A percentile compares a stretch with the other conserved stretches of the same genome.
These are phyloP conservation scores for Elsinoe batatas DNA, from an alignment of 2,329 filamentous ascomycete species.

Conservation along the genomic window DNA sequence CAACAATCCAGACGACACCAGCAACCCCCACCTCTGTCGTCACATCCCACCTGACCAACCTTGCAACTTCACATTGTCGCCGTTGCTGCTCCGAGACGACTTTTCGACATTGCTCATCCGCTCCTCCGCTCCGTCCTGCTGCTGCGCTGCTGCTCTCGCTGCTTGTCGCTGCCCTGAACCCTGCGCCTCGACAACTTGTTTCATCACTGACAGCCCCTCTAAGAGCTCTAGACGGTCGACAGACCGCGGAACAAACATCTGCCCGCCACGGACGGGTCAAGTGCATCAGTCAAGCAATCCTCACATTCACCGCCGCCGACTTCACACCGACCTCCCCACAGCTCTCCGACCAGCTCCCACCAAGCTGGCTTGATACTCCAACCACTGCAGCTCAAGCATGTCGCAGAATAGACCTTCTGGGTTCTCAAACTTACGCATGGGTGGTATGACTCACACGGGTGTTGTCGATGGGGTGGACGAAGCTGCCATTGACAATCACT, in stretches of 20 bases:
- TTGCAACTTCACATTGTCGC: slow-evolving; percentile 1
- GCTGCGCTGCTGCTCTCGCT: neutral
- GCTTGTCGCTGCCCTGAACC: neutral
- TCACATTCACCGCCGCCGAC: slow-evolving; percentile 1
- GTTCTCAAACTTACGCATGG: slow-evolving; percentile 86
- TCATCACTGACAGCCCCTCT: slow-evolving; percentile 9
- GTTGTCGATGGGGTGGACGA: neutral
- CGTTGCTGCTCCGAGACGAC: neutral
- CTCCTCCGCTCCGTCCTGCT: neutral
- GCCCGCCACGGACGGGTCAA: slow-evolving; percentile 1
- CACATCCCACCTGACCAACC: slow-evolving; percentile 2
- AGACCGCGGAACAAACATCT: neutral
- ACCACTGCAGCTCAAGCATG: slow-evolving; percentile 45
- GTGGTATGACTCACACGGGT: slow-evolving; percentile 50
- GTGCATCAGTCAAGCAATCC: neutral
- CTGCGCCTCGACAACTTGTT: slow-evolving; percentile 1
- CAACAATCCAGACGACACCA: slow-evolving; percentile 6
- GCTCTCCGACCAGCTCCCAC: neutral
- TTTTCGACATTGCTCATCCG: neutral
- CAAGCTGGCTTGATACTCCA: slow-evolving; percentile 12
- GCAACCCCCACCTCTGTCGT: slow-evolving; percentile 5
- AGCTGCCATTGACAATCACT: slow-evolving; percentile 8
- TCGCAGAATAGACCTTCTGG: slow-evolving; percentile 85
- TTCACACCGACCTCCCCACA: slow-evolving; percentile 1
- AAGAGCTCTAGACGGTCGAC: neutral